Evolutionary conservation across 2,329 filamentous ascomycete genomes (phyloP).

Genomic region (Aspergillus sergii): DNA sequence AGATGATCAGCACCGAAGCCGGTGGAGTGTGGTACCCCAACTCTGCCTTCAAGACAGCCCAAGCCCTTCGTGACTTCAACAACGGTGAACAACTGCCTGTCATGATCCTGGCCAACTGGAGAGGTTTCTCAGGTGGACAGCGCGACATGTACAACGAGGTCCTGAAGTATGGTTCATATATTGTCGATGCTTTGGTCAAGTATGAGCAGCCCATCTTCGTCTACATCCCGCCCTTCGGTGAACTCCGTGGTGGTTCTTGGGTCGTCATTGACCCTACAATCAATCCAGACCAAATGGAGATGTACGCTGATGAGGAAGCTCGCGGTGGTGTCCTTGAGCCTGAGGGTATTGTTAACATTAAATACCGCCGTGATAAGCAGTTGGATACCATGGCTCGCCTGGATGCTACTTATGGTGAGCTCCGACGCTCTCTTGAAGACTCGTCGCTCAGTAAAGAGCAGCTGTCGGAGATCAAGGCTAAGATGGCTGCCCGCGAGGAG

Average conservation of each 20-base stretch:
- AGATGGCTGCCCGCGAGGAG: conserved; percentile 85
- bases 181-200: conserved; percentile 96
- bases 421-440: conserved; percentile 76
- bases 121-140: conserved; percentile 99
- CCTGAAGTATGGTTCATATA: conserved; percentile 98
- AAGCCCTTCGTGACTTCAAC: conserved; percentile 99
- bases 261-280: conserved; percentile 98
- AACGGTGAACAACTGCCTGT: conserved; percentile 95
- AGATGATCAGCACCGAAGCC: conserved; percentile 91
- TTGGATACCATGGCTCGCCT: conserved; percentile 96
- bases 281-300: conserved; percentile 96
- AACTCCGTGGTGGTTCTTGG: conserved; percentile 98
- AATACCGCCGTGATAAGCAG: conserved; percentile 96
- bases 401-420: conserved; percentile 77
- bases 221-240: conserved; percentile 95
- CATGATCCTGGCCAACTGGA: conserved; percentile 99
- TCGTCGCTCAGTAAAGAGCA: conserved; percentile 72
- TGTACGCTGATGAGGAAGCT: conserved; percentile 95
- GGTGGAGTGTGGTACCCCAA: conserved; percentile 99
- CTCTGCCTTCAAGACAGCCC: conserved; percentile 98
- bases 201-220: conserved; percentile 99
- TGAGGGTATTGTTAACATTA: conserved; percentile 97
- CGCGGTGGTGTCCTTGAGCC: conserved; percentile 97
- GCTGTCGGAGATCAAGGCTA: conserved; percentile 74
- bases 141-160: conserved; percentile 99